Base-by-base conservation (phyloP, 139 green algal genomes). In the Chloropicon primus region DNA sequence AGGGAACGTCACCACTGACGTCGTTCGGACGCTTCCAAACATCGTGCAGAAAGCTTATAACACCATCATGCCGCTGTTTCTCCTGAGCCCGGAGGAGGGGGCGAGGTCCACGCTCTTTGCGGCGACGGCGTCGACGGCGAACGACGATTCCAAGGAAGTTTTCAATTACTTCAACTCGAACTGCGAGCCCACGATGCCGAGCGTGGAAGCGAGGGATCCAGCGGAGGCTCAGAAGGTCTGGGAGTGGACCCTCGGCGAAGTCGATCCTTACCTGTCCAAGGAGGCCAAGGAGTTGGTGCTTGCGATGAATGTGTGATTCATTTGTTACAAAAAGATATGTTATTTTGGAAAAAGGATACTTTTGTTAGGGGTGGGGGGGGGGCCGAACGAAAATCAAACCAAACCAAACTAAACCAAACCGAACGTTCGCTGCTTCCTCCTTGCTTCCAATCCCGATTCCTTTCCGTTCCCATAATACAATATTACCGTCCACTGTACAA, bases 1-100 rank as follows among this genome's bases (percentile, higher is more conserved):
- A 0, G 92, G 92, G 5, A 87, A 93, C 54, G 90, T 94, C 28
- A 77, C 92, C 53, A 96, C 92, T 0, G 84, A 90, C 22, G 89
- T 97, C 22, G 86, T 91, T 27, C 87, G 89, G 22, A 87, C 74
- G 2, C 85, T 95, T 78, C 92, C 92, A 0, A 23, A 26, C 0
- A 23, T 82, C 1, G 79, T 96, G 23, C 88, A 86, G 22, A 53
- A 10, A 1, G 71, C 74, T 1, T 93, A 96, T 80, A 73, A 77
- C 2, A 24, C 81, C 21, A 79, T 95, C 80, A 85, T 94, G 82
- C 28, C 27, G 0, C 72, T 74, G 21, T 62, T 96, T 21, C 83
- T 93, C 77, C 87, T 96, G 23, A 93, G 86, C 10, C 85, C 87
- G 22, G 71, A 77, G 24, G 77, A 95, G 81, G 91, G 91, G 89